Conservation (phyloP, 768 basidiomycete species). For the Boletus rubropictus region DNA sequence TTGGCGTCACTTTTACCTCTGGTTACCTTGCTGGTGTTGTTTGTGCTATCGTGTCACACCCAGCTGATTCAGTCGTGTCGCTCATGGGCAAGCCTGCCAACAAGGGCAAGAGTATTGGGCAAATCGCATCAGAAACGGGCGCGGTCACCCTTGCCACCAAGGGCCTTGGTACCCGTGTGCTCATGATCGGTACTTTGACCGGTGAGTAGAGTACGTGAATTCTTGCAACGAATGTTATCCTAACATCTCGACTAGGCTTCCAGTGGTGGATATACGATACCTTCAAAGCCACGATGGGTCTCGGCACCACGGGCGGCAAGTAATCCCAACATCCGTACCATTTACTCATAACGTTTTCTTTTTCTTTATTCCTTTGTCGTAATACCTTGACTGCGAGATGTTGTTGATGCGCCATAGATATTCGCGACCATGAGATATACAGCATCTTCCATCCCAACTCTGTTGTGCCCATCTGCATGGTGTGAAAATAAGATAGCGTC, state of each 20-base stretch:
- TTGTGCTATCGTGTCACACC: conserved; percentile 93
- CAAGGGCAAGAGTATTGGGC: conserved; percentile 71
- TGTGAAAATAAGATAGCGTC: background rate
- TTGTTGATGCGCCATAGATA: conserved; percentile 5
- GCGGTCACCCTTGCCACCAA: conserved; percentile 62
- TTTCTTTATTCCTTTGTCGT: background rate
- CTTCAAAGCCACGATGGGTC: conserved; percentile 78
- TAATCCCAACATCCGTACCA: conserved; percentile 30
- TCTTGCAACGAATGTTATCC: background rate
- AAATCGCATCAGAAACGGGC: conserved; percentile 68
- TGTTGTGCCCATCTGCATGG: background rate
- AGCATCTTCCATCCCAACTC: background rate
- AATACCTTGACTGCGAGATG: background rate
- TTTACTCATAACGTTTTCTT: background rate
- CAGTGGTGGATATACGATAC: conserved; percentile 92
- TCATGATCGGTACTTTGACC: conserved; percentile 69
- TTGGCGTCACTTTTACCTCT: conserved; percentile 82
- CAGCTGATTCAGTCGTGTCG: conserved; percentile 89
- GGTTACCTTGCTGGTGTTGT: conserved; percentile 95
- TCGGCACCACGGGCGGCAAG: conserved; percentile 86
- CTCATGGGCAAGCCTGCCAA: conserved; percentile 85
- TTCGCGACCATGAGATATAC: background rate
- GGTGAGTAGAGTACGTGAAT: conserved; percentile 20
- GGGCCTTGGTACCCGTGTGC: conserved; percentile 79
- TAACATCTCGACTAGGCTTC: conserved; percentile 50